Evolutionary conservation across 1,284 basidiomycete species (phyloP).

Genomic region (Irpex rosettiformis): DNA sequence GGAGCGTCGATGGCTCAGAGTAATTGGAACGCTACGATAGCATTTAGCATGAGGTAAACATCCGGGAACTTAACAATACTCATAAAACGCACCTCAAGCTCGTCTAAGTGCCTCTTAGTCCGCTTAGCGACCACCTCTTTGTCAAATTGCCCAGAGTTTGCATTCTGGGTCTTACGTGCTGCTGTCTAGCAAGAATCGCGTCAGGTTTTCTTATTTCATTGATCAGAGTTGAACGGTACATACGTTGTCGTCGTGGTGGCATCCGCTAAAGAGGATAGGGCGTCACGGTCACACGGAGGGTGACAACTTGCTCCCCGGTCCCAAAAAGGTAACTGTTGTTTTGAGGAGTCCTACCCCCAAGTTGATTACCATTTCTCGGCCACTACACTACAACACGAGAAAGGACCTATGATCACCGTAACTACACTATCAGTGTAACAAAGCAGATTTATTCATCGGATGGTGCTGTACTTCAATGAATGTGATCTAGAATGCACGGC

Average conservation of each 20-base stretch:
- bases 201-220: not conserved
- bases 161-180: slow-evolving; percentile 36
- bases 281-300: not conserved
- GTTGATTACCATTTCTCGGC: not conserved
- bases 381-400: too few species aligned
- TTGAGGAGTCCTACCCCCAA: not conserved
- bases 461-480: too few species aligned
- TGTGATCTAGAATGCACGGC: too few species aligned
- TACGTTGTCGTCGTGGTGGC: slow-evolving; percentile 16
- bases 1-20: slow-evolving; percentile 50
- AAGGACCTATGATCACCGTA: too few species aligned
- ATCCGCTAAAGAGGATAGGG: slow-evolving; percentile 3
- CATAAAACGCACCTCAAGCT: slow-evolving; percentile 62
- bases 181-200: slow-evolving; percentile 22
- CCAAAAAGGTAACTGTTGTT: not conserved
- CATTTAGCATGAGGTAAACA: not conserved
- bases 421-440: too few species aligned
- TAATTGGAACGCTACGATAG: slow-evolving; percentile 69
- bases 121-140: slow-evolving; percentile 70
- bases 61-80: not conserved
- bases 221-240: not conserved
- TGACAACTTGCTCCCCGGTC: not conserved
- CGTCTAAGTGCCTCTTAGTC: slow-evolving; percentile 71
- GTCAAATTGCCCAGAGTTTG: slow-evolving; percentile 34
- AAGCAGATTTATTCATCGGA: too few species aligned